Base-by-base conservation (phyloP, 2,329 filamentous ascomycete species). In the Clarireedia sp. region DNA sequence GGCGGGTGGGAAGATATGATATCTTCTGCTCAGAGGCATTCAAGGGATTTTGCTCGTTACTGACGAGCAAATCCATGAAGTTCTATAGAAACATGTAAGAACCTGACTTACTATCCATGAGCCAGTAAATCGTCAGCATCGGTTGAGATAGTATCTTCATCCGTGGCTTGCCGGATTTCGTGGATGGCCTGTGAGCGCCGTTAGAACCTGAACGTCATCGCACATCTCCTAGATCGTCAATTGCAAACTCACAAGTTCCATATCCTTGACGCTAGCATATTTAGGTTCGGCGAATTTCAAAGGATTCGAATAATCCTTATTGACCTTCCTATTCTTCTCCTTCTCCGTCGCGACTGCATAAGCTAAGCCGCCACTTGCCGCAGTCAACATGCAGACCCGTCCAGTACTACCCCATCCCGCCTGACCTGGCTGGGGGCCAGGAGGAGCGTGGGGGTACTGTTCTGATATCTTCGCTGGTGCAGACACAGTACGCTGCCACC, bases 91-190 rank as follows among this genome's bases (percentile, higher is more conserved):
- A 17, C 9, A 8, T 41, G 10, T 33, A 12, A 33, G 29, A 33
- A 33, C 17, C 16, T 17, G 9, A 54, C 51, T 48, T 48, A 54
- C 51, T 84, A 85, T n/a, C 82, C 82, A 62, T 86, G 82, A 4
- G 74, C 73, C 44, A 75, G 74, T 43, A 86, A 70, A 61, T 85
- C 81, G 14, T 86, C 82, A 0, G 80, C 74, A 54, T 86, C 82
- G 0, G 74, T 83, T 9, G 80, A 85, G 40, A 86, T 79, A 46
- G 82, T 76, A 58, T 83, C 80, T 48, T 80, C 75, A 16, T 73
- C 64, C 68, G 55, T 78, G 76, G 66, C 62, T 72, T 60, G 55
- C 69, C 76, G 76, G 54, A 86, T 84, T 59, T 81, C 76, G 44
- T 68, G 64, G 45, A 84, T 69, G 0, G 81, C 80, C 81, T 83